A percentile compares a stretch with the other conserved stretches of the same genome.
These are phyloP conservation scores for Pythium utonaiense DNA, from an alignment of 352 stramenopile genomes.

Conservation along the genomic window DNA sequence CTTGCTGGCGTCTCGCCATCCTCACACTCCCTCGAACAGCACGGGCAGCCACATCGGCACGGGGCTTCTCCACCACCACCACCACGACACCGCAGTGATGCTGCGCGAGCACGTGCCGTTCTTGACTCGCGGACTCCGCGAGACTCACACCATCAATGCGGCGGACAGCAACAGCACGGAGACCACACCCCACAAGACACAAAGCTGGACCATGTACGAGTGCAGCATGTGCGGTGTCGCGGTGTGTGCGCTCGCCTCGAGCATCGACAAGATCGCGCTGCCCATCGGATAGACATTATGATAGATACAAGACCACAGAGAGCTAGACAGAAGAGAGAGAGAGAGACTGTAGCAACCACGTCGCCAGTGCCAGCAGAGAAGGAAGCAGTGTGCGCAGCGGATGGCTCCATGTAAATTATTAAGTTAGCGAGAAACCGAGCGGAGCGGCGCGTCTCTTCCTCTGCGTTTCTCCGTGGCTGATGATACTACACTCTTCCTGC, in stretches of 20 bases:
- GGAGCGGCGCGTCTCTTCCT: background rate
- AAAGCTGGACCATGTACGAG: slow-evolving; percentile 18
- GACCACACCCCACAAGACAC: background rate
- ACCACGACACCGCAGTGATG: background rate
- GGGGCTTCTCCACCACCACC: background rate
- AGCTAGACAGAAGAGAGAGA: background rate
- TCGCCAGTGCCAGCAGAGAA: too few relatives aligned
- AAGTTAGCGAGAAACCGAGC: slow-evolving; percentile 15
- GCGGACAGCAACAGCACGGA: background rate
- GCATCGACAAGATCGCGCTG: slow-evolving; percentile 6
- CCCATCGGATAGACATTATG: background rate
- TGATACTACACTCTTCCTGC: background rate
- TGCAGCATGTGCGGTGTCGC: slow-evolving; percentile 12
- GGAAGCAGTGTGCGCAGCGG: too few relatives aligned
- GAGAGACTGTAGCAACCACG: too few relatives aligned
- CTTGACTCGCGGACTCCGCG: slow-evolving; percentile 8
- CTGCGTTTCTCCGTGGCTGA: background rate
- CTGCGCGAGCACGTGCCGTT: slow-evolving; percentile 15
- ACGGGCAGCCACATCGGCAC: too few relatives aligned
- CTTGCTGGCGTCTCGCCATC: background rate
- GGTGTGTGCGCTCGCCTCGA: slow-evolving; percentile 8
- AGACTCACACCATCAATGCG: background rate
- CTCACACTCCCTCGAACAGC: too few relatives aligned
- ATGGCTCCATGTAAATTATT: slow-evolving; percentile 24
- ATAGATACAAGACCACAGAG: too few relatives aligned